Evolutionary conservation across 352 stramenopile genomes (phyloP), one percentile per base, ranked within the genome.

Genomic region (Pythium folliculosum): DNA sequence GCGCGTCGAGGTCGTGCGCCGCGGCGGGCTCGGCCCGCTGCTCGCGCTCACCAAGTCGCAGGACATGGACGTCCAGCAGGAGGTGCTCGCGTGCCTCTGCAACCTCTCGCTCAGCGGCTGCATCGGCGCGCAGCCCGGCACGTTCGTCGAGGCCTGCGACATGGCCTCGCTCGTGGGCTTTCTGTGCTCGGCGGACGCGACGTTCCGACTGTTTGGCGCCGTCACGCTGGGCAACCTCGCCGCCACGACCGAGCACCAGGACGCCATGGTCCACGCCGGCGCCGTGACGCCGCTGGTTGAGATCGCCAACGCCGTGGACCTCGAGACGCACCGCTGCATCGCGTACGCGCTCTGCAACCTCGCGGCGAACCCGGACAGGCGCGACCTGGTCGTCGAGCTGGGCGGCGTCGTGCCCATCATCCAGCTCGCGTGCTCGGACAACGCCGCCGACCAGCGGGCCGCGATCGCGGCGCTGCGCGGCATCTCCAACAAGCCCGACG

Each of bases 301-400:
- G 25, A 86, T 98, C n/a, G 80, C 91, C 17, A 97, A 96, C 65
- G 81, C 76, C 10, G 83, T 94, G 5, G 93, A 99, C 70, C 56
- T 97, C 9, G 97, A 99, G 78, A 98, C 96, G 0, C 92, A 98
- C 71, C 85, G 96, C 9, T 98, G 91, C 64, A 99, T 99, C 64
- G 93, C 95, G 17, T 98, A 98, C 73, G 91, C 96, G 14, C 77
- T 99, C 25, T 98, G 94, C 72, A 99, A 99, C 69, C 85, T 99
- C 8, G 87, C 92, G 5, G 89, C 91, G 2, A 95, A 98, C 61
- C 78, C 87, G 1, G 67, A 77, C 17, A 90, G 94, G 4, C 79
- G 94, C n/a, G 67, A 85, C 38, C 77, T 93, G 62, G 96, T 99
- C n/a, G 95, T 99, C 30, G 81, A 93, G 54, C 78, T 91, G 56